Evolutionary conservation across 805 yeast genomes (phyloP).

Genomic region (Ogataea nonfermentans): DNA sequence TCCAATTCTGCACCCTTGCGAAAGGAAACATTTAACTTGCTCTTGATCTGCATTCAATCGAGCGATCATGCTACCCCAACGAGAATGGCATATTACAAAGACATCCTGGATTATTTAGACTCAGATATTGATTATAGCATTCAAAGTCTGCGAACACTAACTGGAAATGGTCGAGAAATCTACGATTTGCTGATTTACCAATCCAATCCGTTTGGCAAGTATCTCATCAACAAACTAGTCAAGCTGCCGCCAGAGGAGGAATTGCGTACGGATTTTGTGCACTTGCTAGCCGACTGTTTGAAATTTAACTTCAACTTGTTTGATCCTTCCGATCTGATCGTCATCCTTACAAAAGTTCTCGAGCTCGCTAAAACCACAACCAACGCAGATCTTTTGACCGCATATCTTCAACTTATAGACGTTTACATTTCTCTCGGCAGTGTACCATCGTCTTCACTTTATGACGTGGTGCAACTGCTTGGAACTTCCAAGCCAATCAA

Average conservation of each 20-base stretch:
- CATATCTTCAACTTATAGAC: conserved; percentile 18
- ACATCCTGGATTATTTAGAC: conserved; percentile 47
- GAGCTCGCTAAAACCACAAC: conserved; percentile 15
- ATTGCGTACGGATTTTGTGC: conserved; percentile 13
- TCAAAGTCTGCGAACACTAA: conserved; percentile 50
- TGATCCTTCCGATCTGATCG: conserved; percentile 12
- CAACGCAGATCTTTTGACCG: conserved; percentile 11
- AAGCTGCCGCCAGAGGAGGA: conserved; percentile 11
- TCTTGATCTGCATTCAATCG: conserved; percentile 53
- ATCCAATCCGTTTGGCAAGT: conserved; percentile 17
- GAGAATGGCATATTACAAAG: conserved; percentile 56
- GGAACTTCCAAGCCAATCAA: conserved; percentile 17
- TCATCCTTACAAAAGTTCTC: conserved; percentile 12
- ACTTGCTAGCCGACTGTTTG: conserved; percentile 22
- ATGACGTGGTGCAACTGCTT: conserved; percentile 13
- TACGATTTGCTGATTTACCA: conserved; percentile 23
- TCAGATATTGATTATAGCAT: conserved; percentile 37
- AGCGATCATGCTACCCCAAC: conserved; percentile 51
- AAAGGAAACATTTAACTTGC: conserved; percentile 49
- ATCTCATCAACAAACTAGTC: conserved; percentile 11
- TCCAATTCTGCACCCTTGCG: conserved; percentile 36
- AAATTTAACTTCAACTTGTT: conserved; percentile 23
- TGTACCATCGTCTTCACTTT: conserved; percentile 16
- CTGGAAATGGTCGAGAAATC: conserved; percentile 36
- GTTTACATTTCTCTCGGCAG: conserved; percentile 16